phyloP scores from a whole-genome alignment of 331 rosid species.

The Cydonia oblonga region DNA sequence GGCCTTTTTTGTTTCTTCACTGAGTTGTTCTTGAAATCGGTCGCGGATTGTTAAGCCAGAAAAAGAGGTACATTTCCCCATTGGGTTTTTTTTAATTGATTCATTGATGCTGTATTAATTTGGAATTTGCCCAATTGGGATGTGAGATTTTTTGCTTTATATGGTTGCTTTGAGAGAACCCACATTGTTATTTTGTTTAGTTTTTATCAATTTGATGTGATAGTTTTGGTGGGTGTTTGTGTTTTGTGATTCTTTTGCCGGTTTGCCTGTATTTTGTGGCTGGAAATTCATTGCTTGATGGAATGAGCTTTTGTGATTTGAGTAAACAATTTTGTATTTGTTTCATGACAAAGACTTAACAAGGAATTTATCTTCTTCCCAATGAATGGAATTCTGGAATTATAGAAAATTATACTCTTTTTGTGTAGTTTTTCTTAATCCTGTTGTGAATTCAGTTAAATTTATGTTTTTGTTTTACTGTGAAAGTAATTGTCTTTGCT shows the following conservation, averaged over 20 bases:
- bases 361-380: too few species aligned
- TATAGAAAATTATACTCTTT: too few species aligned
- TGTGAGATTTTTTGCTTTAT: not conserved
- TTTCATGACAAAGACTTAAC: too few species aligned
- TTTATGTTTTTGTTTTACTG: not conserved
- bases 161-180: not conserved
- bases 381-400: not conserved
- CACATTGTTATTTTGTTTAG: not conserved
- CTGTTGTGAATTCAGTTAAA: not conserved
- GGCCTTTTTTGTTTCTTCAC: not conserved
- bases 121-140: not conserved
- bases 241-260: not conserved
- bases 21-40: not conserved
- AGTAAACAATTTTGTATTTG: not conserved
- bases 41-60: not conserved
- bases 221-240: not conserved
- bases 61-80: not conserved
- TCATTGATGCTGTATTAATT: not conserved
- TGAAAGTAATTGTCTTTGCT: not conserved
- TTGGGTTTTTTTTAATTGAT: not conserved
- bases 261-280: not conserved
- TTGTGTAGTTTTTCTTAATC: too few species aligned
- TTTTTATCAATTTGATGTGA: not conserved
- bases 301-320: not conserved
- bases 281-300: not conserved